Percentiles rank a stretch among this genome's conserved stretches.
phyloP scores from a whole-genome alignment of 2,329 filamentous ascomycete species.

The Claviceps spartinae region DNA sequence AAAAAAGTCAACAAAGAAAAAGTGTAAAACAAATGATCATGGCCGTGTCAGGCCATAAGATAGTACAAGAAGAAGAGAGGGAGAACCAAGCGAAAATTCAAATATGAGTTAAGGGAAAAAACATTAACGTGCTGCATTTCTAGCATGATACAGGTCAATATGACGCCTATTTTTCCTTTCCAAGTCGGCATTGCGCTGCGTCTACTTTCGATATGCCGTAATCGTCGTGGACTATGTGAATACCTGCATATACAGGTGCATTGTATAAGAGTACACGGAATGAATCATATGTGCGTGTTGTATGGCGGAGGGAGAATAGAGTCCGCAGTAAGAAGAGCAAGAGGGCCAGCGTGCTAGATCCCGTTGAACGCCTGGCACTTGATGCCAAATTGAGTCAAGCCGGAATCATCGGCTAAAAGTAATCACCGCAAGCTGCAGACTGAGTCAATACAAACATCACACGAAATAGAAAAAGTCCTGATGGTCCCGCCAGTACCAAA shows the following conservation, averaged over 20 bases:
- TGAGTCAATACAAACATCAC: neutral
- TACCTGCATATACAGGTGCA: neutral
- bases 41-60: neutral
- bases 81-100: neutral
- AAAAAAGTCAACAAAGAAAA: neutral
- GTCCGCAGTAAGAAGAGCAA: neutral
- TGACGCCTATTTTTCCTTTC: neutral
- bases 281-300: neutral
- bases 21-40: neutral
- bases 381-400: neutral
- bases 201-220: neutral
- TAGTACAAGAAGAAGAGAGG: neutral
- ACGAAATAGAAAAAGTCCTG: neutral
- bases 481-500: neutral
- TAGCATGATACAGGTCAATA: neutral
- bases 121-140: neutral
- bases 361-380: neutral
- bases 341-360: constrained; percentile 1
- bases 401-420: constrained; percentile 30
- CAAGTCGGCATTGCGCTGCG: neutral
- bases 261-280: neutral
- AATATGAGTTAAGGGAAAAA: neutral
- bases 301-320: neutral
- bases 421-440: constrained; percentile 32
- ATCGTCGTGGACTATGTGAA: neutral